Evolutionary conservation across 1,284 basidiomycete species (phyloP), one percentile per base, ranked within the genome.

Genomic region (Trichosporon inkin): DNA sequence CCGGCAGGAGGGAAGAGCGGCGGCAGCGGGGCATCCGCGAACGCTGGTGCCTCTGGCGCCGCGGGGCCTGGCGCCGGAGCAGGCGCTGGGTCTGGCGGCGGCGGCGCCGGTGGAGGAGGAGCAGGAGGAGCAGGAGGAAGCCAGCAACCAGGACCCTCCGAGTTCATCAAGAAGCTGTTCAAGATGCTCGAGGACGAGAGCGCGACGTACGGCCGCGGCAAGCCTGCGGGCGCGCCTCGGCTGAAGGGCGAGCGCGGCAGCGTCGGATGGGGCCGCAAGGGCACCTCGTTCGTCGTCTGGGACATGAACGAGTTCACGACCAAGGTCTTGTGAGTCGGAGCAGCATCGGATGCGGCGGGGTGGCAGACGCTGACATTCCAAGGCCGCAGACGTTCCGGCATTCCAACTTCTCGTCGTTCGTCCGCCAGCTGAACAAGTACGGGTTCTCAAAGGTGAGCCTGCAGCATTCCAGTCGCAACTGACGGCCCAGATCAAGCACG

Each of bases 271-370:
- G 87, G 89, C 1, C 85, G 87, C 0, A 82, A 84, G 49, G 92
- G 92, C 49, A 88, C 93, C 69, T 91, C 87, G 71, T 97, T 97
- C 74, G 88, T 97, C 73, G 92, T 98, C 68, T 95, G 93, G 87
- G 92, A 97, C 81, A 95, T 96, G 90, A 95, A 93, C 80, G 90
- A 92, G 69, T 97, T 98, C 79, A 95, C 92, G 47, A 95, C 92
- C 74, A 86, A 88, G 53, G 90, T 97, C 69, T 83, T 97, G 53
- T 77, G 55, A 72, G 73, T 71, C 53, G 16, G 17, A 36, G 10
- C 28, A n/a, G 34, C 34, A 10, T 10, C 17, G 36, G 28, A 32
- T 24, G 53, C 14, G 20, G 6, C 20, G 11, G 40, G 44, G 44
- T 49, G 44, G 44, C 44, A 24, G 28, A 49, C 24, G 28, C 44